These are phyloP conservation scores for Boletus bicolor DNA, from an alignment of 768 basidiomycete species.

Conservation along the genomic window DNA sequence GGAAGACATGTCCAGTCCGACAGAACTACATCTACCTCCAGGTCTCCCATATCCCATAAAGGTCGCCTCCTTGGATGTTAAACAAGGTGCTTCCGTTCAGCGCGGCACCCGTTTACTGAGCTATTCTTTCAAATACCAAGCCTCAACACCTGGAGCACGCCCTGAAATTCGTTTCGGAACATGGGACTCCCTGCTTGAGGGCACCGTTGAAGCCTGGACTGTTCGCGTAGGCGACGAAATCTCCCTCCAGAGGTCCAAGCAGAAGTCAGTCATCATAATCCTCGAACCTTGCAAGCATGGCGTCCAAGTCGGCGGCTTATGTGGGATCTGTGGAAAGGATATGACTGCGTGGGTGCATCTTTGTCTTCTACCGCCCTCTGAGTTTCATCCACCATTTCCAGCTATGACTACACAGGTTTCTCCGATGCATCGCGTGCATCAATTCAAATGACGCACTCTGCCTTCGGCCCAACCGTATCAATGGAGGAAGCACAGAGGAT, in stretches of 20 bases:
- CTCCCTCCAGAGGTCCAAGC: conserved; percentile 53
- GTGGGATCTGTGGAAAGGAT: conserved; percentile 93
- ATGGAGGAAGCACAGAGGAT: conserved; percentile 89
- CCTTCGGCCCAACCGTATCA: conserved; percentile 87
- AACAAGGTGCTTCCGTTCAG: conserved; percentile 42
- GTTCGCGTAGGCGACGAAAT: conserved; percentile 64
- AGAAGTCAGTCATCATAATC: conserved; percentile 60
- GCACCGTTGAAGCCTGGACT: conserved; percentile 70
- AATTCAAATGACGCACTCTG: conserved; percentile 93
- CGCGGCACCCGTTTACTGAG: conserved; percentile 80
- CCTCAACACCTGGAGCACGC: conserved; percentile 41
- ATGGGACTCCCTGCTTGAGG: conserved; percentile 89
- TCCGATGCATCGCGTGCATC: conserved; percentile 82
- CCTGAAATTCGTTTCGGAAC: conserved; percentile 78
- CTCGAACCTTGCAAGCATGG: conserved; percentile 96
- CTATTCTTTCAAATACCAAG: conserved; percentile 71
- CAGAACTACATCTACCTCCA: conserved; percentile 72
- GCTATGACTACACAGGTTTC: conserved; percentile 85
- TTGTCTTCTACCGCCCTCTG: not conserved
- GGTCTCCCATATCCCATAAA: conserved; percentile 86
- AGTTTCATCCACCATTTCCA: conserved; percentile 24
- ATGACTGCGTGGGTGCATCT: conserved; percentile 70
- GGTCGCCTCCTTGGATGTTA: conserved; percentile 64
- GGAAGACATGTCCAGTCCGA: conserved; percentile 52
- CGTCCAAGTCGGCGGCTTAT: conserved; percentile 88